Conservation (phyloP, 2,329 filamentous ascomycete genomes). For the Drechslera avenae region DNA sequence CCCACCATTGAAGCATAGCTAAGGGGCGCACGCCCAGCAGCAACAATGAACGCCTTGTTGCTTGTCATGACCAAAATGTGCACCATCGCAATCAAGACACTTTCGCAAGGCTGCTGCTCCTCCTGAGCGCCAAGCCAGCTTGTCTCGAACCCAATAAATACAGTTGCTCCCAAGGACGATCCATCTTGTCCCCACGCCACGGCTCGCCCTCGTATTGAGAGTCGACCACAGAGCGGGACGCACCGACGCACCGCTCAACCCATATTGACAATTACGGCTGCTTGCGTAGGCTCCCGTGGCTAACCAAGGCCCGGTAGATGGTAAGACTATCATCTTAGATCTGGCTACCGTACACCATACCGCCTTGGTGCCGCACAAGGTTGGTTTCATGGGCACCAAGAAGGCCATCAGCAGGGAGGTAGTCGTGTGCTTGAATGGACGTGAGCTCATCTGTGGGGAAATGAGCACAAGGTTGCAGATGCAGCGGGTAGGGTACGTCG, state of each 20-base stretch:
- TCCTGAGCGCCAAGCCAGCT: neutral
- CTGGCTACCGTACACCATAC: neutral
- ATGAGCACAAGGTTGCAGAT: slow-evolving; percentile 14
- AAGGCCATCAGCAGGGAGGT: neutral
- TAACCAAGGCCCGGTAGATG: neutral
- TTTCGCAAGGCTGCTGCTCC: neutral
- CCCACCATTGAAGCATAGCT: too few species aligned
- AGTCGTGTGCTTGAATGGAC: neutral
- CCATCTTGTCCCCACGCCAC: slow-evolving; percentile 5
- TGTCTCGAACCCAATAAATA: neutral
- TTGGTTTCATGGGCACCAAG: slow-evolving; percentile 14
- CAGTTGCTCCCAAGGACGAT: neutral
- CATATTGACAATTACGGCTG: slow-evolving; percentile 16
- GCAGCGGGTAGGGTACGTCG: slow-evolving; percentile 27
- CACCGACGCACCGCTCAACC: slow-evolving; percentile 11
- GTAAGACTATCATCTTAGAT: neutral
- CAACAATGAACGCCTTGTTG: too few species aligned
- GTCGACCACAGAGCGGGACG: slow-evolving; percentile 7
- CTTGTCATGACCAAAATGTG: too few species aligned
- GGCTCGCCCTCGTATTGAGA: slow-evolving; percentile 9
- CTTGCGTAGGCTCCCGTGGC: slow-evolving; percentile 2
- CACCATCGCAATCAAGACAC: neutral
- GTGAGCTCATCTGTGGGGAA: slow-evolving; percentile 11
- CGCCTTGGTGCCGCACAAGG: slow-evolving; percentile 10
- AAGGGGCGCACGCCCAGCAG: too few species aligned